Percentiles rank a stretch among this genome's conserved stretches.
phyloP scores from a whole-genome alignment of 805 yeast species.

The Jamesozyma lodderae region DNA sequence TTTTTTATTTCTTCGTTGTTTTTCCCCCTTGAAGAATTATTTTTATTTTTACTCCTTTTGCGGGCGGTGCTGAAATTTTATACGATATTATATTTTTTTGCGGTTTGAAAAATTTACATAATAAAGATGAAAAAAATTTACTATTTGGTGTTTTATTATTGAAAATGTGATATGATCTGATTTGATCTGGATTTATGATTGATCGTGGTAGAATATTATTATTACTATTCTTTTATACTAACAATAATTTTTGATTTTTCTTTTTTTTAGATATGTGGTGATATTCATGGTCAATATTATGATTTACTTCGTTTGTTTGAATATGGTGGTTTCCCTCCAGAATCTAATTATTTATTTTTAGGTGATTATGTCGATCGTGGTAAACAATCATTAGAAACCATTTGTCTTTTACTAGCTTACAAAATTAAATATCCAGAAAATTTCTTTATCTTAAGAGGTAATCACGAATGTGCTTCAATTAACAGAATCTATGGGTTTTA shows the following conservation, averaged over 20 bases:
- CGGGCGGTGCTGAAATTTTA: too few species aligned
- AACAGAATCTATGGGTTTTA: conserved; percentile 96
- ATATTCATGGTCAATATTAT: conserved; percentile 96
- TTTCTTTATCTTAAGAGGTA: conserved; percentile 92
- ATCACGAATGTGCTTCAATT: conserved; percentile 97
- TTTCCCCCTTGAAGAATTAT: conserved; percentile 1
- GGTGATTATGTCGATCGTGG: conserved; percentile 99
- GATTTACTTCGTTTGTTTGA: conserved; percentile 91
- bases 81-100: conserved; percentile 1
- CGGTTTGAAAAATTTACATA: not conserved
- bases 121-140: not conserved
- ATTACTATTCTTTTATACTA: conserved; percentile 6
- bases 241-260: conserved; percentile 5
- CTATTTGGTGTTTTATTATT: too few species aligned
- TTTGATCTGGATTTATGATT: too few species aligned
- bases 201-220: not conserved
- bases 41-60: conserved; percentile 1
- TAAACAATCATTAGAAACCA: conserved; percentile 92
- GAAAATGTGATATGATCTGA: too few species aligned
- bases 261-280: conserved; percentile 67
- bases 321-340: conserved; percentile 99
- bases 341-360: conserved; percentile 87
- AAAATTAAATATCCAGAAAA: conserved; percentile 97
- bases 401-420: conserved; percentile 87
- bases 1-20: too few species aligned